Conservation (phyloP, 148 eudicot species). For the Nyssa sinensis region DNA sequence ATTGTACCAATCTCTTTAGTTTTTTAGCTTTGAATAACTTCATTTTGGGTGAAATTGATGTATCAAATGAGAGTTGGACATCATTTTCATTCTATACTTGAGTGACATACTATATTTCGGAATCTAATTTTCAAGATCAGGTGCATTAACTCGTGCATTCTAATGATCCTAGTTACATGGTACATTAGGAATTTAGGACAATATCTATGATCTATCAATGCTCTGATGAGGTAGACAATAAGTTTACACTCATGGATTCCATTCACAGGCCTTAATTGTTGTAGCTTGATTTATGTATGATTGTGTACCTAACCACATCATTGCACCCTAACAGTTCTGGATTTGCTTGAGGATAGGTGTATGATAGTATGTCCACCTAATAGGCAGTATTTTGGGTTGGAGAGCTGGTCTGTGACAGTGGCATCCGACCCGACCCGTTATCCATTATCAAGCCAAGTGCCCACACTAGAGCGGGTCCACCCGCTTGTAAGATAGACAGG, state of each 20-base stretch:
- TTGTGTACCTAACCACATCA: neutral
- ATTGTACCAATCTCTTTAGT: neutral
- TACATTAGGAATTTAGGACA: too few relatives aligned
- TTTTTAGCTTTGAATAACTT: neutral
- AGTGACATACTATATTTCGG: neutral
- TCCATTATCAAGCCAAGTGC: too few relatives aligned
- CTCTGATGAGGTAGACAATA: too few relatives aligned
- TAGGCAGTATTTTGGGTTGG: too few relatives aligned
- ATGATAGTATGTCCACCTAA: too few relatives aligned
- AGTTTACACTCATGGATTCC: neutral
- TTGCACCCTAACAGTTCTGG: too few relatives aligned
- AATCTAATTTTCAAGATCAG: neutral
- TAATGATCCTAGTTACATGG: neutral
- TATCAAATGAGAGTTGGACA: neutral
- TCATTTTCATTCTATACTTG: neutral
- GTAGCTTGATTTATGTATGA: neutral
- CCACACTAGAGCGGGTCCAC: too few relatives aligned
- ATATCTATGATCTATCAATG: too few relatives aligned
- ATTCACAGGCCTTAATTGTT: slow-evolving; percentile 1
- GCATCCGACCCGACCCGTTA: too few relatives aligned
- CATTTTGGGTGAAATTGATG: neutral
- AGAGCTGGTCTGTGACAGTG: too few relatives aligned
- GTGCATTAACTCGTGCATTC: neutral
- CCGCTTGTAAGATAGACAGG: too few relatives aligned
- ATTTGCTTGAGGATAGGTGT: too few relatives aligned